phyloP scores from a whole-genome alignment of 2,329 filamentous ascomycete species.

The Colletotrichum siamense region DNA sequence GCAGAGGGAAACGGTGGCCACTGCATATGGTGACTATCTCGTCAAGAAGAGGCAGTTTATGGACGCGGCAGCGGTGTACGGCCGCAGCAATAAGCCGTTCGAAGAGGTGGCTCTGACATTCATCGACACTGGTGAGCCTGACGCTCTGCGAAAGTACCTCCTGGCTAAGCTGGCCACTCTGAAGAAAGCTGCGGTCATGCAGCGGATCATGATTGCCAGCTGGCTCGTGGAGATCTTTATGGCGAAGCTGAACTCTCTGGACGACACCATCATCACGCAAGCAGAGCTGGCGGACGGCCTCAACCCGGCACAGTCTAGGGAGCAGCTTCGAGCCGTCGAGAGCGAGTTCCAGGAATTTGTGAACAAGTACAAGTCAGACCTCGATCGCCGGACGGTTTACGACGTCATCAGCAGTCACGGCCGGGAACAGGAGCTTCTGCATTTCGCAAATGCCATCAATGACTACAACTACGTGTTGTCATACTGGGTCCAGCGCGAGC shows the following conservation, averaged over 20 bases:
- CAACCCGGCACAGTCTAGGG: slow-evolving; percentile 73
- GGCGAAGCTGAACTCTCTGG: slow-evolving; percentile 92
- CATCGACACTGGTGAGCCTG: slow-evolving; percentile 88
- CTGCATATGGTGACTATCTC: slow-evolving; percentile 88
- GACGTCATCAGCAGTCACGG: slow-evolving; percentile 96
- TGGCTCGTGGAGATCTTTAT: slow-evolving; percentile 98
- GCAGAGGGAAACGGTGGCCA: slow-evolving; percentile 91
- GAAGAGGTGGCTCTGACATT: slow-evolving; percentile 93
- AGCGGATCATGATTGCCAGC: slow-evolving; percentile 91
- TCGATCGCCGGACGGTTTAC: slow-evolving; percentile 92
- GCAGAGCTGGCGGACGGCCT: slow-evolving; percentile 78
- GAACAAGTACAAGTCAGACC: slow-evolving; percentile 80
- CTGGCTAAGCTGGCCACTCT: slow-evolving; percentile 81
- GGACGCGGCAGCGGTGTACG: slow-evolving; percentile 90
- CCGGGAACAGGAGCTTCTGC: slow-evolving; percentile 88
- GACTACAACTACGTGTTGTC: slow-evolving; percentile 95
- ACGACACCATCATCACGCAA: slow-evolving; percentile 91
- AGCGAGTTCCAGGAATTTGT: slow-evolving; percentile 90
- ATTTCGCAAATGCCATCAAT: slow-evolving; percentile 85
- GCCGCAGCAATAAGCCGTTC: slow-evolving; percentile 94
- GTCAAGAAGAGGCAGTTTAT: slow-evolving; percentile 80
- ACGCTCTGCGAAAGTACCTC: slow-evolving; percentile 90
- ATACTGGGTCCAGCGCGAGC: slow-evolving; percentile 96
- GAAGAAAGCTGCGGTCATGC: slow-evolving; percentile 87
- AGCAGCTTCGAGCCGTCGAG: slow-evolving; percentile 73